Conservation (phyloP, 305 asterid genomes). For the Petunia hybrid region DNA sequence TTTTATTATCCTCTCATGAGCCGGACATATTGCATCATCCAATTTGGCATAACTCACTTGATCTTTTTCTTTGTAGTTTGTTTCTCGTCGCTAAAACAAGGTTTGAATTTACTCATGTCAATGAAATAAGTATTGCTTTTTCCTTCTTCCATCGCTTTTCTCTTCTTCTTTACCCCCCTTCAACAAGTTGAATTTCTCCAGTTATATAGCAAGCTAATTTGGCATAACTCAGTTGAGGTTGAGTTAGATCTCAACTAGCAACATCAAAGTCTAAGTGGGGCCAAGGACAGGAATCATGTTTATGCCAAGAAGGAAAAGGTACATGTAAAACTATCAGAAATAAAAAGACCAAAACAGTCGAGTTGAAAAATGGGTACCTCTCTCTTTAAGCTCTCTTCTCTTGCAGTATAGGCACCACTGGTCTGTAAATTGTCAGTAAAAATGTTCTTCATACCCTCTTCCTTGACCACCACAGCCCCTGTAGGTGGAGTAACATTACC, state of each 20-base stretch:
- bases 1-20: neutral
- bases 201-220: neutral
- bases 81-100: slow-evolving; percentile 1
- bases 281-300: slow-evolving; percentile 14
- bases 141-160: neutral
- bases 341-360: neutral
- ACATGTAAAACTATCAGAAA: neutral
- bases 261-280: slow-evolving; percentile 9
- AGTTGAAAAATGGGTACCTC: slow-evolving; percentile 59
- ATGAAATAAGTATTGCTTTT: neutral
- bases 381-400: slow-evolving; percentile 91
- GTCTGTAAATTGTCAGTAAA: slow-evolving; percentile 86
- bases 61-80: slow-evolving; percentile 5
- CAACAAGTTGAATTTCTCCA: slow-evolving; percentile 9
- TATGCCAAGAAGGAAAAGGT: neutral
- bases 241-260: slow-evolving; percentile 15
- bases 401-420: slow-evolving; percentile 91
- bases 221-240: neutral
- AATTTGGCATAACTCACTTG: slow-evolving; percentile 24
- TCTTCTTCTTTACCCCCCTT: neutral
- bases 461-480: slow-evolving; percentile 63
- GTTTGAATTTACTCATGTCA: slow-evolving; percentile 21
- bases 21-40: neutral
- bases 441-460: slow-evolving; percentile 68
- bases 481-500: slow-evolving; percentile 51